phyloP scores from a whole-genome alignment of 2,329 filamentous ascomycete species.

The Botrytis pseudocinerea region DNA sequence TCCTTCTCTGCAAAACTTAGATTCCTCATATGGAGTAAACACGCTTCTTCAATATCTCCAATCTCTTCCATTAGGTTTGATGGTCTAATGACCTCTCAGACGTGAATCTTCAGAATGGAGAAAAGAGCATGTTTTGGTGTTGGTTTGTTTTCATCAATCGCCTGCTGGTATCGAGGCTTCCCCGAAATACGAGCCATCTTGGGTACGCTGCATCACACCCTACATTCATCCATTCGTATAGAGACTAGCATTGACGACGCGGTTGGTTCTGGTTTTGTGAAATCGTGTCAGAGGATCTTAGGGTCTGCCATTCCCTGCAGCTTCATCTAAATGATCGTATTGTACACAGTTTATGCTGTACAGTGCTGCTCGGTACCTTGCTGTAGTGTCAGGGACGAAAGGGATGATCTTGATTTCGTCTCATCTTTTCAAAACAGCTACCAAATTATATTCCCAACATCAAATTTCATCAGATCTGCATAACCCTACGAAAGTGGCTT shows the following conservation, averaged over 20 bases:
- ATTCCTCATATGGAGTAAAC: not conserved
- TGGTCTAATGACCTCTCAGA: not conserved
- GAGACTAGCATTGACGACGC: not conserved
- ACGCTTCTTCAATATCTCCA: not conserved
- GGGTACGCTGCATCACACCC: constrained; percentile 1
- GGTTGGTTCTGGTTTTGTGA: not conserved
- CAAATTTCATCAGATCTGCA: constrained; percentile 14
- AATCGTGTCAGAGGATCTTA: constrained; percentile 5
- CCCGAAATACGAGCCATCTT: constrained; percentile 18
- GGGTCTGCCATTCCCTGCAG: not conserved
- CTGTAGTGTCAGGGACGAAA: constrained; percentile 21
- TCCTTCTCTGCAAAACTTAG: not conserved
- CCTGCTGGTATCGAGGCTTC: not conserved
- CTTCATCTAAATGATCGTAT: not conserved
- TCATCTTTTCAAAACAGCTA: constrained; percentile 24
- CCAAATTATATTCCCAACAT: constrained; percentile 10
- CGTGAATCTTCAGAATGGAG: not conserved
- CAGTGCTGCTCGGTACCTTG: constrained; percentile 11
- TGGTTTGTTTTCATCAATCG: not conserved
- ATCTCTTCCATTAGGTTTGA: not conserved
- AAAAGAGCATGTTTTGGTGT: not conserved
- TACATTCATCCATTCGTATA: constrained; percentile 5
- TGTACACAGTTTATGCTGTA: constrained; percentile 7
- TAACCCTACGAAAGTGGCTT: constrained; percentile 19
- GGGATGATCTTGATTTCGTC: constrained; percentile 23